A percentile compares a stretch with the other conserved stretches of the same genome.
Conservation (phyloP, 2,329 filamentous ascomycete species). For the Aspergillus fumigatiaffinis region DNA sequence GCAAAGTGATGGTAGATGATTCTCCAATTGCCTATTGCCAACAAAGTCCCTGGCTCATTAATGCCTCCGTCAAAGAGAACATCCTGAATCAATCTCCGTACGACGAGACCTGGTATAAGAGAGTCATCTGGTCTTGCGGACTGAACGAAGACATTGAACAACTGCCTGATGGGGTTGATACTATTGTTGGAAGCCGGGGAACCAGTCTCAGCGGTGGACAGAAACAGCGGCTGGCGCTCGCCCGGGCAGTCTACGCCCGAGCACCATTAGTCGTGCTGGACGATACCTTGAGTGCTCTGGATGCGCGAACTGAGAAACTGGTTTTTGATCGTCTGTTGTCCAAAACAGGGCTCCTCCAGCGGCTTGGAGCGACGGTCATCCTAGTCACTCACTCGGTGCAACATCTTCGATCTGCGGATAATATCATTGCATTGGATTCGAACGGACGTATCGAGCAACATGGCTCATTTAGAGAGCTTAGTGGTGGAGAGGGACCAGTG, state of each 20-base stretch:
- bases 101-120: not conserved
- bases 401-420: slow-evolving; percentile 1
- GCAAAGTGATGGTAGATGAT: slow-evolving; percentile 28
- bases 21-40: slow-evolving; percentile 30
- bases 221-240: slow-evolving; percentile 9
- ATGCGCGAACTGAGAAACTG: slow-evolving; percentile 1
- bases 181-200: not conserved
- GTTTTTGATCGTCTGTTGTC: slow-evolving; percentile 4
- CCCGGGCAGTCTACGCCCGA: slow-evolving; percentile 16
- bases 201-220: slow-evolving; percentile 1
- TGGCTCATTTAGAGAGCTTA: slow-evolving; percentile 25
- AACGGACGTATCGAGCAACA: not conserved
- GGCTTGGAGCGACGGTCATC: slow-evolving; percentile 8
- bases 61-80: slow-evolving; percentile 71
- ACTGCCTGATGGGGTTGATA: slow-evolving; percentile 18
- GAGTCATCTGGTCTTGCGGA: slow-evolving; percentile 13
- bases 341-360: slow-evolving; percentile 6
- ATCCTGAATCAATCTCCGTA: slow-evolving; percentile 41
- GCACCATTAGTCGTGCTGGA: slow-evolving; percentile 12
- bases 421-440: not conserved
- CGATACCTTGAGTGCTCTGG: slow-evolving; percentile 31
- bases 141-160: slow-evolving; percentile 21
- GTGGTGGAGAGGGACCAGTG: not conserved
- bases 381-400: slow-evolving; percentile 10
- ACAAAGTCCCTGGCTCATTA: slow-evolving; percentile 78